phyloP scores from a whole-genome alignment of 2,329 filamentous ascomycete species.

The Aspergillus brunneoviolaceus region DNA sequence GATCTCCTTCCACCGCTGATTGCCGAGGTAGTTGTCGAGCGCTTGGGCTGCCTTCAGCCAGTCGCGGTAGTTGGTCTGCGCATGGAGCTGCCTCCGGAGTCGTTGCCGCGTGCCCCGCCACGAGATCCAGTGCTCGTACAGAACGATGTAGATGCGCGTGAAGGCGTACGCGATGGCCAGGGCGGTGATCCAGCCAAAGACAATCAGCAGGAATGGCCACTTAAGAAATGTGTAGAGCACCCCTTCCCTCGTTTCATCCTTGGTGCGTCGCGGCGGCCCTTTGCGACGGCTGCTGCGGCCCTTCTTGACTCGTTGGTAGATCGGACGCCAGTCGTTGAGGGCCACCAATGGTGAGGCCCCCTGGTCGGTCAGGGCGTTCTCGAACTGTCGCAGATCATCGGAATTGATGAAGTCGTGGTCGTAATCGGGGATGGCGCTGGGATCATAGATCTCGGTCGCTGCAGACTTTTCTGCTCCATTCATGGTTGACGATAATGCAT shows the following conservation, averaged over 20 bases:
- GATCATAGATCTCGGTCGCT: conserved; percentile 62
- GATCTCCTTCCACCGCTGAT: conserved; percentile 52
- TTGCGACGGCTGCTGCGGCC: conserved; percentile 45
- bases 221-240: conserved; percentile 86
- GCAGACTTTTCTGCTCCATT: conserved; percentile 27
- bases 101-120: conserved; percentile 79
- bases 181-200: conserved; percentile 75
- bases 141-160: conserved; percentile 83
- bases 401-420: conserved; percentile 73
- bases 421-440: conserved; percentile 71
- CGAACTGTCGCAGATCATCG: conserved; percentile 74
- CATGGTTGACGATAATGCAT: conserved; percentile 31
- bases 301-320: conserved; percentile 68
- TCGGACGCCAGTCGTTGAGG: conserved; percentile 92
- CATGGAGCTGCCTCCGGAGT: conserved; percentile 69
- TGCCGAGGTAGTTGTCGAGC: conserved; percentile 78
- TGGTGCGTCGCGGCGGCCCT: conserved; percentile 54
- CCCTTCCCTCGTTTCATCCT: conserved; percentile 92
- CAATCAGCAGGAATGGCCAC: conserved; percentile 82
- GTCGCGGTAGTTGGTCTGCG: conserved; percentile 72
- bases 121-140: conserved; percentile 87
- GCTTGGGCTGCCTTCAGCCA: conserved; percentile 79
- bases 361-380: conserved; percentile 76
- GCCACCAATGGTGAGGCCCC: conserved; percentile 78
- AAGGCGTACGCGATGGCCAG: conserved; percentile 73